Base-by-base conservation (phyloP, 768 basidiomycete genomes). In the Tulasnella sp. region DNA sequence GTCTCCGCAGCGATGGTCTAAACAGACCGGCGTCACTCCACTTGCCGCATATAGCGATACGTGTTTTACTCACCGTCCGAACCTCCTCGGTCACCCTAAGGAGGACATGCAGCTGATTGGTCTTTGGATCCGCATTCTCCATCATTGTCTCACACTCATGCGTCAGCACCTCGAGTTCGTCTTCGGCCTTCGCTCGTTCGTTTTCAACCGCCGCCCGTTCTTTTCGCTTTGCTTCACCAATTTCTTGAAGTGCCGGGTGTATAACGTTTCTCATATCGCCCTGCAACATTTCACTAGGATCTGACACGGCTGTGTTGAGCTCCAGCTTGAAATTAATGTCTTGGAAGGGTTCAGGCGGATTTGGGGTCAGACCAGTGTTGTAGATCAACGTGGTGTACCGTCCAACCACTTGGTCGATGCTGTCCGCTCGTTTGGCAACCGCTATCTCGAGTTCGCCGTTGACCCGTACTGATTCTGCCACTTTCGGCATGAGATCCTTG, bases 381-480 rank as follows among this genome's bases (percentile, higher is more conserved):
- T 84, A 81, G 27, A 88, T 76, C 45, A 86, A 71, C 57, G 81
- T 77, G 27, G 78, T 84, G 69, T 97, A 98, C 46, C 78, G 72
- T 64, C 86, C 83, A 3, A 92, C 71, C 8, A 86, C 81, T 65
- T 84, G 82, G 69, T 97, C 92, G 32, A 92, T 81, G 19, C 80
- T 78, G 19, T 84, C 82, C 23, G 79, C 82, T 40, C 86, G 81
- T 64, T 86, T 84, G 2, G 85, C 80, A 58, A 90, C 78, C 50
- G 79, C 77, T 57, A 98, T 84, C 67, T 98, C 94, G 48, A 90
- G 78, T 15, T 80, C 78, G 74, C 87, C 82, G 32, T 86, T 77
- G 12, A 72, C 68, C 65, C 83, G 79, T 58, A 83, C 82, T 2
- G 83, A 80, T 63, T 92, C 84, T 0, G 79, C 69, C 6, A 88